These are phyloP conservation scores for Aspergillus sp. DNA, from an alignment of 2,329 filamentous ascomycete genomes.

Conservation along the genomic window DNA sequence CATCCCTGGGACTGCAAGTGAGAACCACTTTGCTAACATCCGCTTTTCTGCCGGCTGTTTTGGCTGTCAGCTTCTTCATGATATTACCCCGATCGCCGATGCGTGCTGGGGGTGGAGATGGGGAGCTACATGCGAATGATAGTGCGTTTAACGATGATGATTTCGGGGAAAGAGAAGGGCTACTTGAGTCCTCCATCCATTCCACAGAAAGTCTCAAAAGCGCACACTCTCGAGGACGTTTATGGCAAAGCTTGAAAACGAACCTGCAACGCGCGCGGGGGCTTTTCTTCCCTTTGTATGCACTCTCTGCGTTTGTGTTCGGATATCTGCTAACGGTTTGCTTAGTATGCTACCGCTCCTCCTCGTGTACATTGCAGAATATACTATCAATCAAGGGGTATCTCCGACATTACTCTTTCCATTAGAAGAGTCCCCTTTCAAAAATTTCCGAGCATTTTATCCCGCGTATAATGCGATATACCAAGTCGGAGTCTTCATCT, in stretches of 20 bases:
- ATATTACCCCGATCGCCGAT: conserved; percentile 71
- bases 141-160: conserved; percentile 27
- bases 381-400: conserved; percentile 96
- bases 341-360: conserved; percentile 81
- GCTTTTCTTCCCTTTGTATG: conserved; percentile 71
- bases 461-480: conserved; percentile 94
- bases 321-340: conserved; percentile 11
- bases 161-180: conserved; percentile 29
- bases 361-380: conserved; percentile 92
- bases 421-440: conserved; percentile 72
- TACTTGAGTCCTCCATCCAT: conserved; percentile 26
- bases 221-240: conserved; percentile 13
- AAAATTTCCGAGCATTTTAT: conserved; percentile 82
- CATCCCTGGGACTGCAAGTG: conserved; percentile 73
- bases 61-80: conserved; percentile 81
- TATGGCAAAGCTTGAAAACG: conserved; percentile 43
- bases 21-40: conserved; percentile 72
- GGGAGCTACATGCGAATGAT: conserved; percentile 40
- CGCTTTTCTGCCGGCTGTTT: conserved; percentile 75
- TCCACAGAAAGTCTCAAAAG: conserved; percentile 21
- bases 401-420: conserved; percentile 88
- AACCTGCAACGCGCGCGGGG: conserved; percentile 65
- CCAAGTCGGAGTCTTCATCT: conserved; percentile 92
- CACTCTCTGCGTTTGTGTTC: conserved; percentile 3
- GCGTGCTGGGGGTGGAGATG: conserved; percentile 56